A percentile compares a stretch with the other conserved stretches of the same genome.
These are phyloP conservation scores for Corynascus novoguineensis DNA, from an alignment of 495 filamentous ascomycete species.

Conservation along the genomic window DNA sequence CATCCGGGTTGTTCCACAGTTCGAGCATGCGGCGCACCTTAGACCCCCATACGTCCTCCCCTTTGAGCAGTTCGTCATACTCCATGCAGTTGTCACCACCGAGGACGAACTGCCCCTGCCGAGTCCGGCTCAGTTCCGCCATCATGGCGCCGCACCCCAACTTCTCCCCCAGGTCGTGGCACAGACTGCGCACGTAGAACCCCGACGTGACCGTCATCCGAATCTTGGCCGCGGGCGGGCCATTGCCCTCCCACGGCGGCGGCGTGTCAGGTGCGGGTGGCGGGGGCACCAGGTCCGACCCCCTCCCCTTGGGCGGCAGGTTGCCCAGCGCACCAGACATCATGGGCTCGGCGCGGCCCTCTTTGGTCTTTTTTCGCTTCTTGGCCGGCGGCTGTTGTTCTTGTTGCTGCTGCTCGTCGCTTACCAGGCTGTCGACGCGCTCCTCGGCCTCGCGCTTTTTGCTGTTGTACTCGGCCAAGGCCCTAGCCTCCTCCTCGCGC, in stretches of 20 bases:
- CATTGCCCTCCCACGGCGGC: constrained; percentile 42
- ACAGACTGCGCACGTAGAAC: constrained; percentile 93
- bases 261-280: constrained; percentile 31
- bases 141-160: constrained; percentile 78
- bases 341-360: constrained; percentile 28
- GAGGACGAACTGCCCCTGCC: constrained; percentile 74
- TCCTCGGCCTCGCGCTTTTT: constrained; percentile 47
- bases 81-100: constrained; percentile 65
- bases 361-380: constrained; percentile 34
- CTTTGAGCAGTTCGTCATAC: constrained; percentile 70
- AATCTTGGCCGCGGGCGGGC: constrained; percentile 69
- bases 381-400: constrained; percentile 15
- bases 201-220: constrained; percentile 91
- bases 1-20: constrained; percentile 21
- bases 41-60: constrained; percentile 78
- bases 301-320: constrained; percentile 28
- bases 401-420: constrained; percentile 15
- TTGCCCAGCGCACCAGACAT: constrained; percentile 50
- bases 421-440: constrained; percentile 38
- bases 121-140: constrained; percentile 73
- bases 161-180: constrained; percentile 84
- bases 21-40: constrained; percentile 60
- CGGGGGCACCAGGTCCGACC: constrained; percentile 33
- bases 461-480: constrained; percentile 38
- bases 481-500: constrained; percentile 43